Evolutionary conservation across 208 protist species (phyloP).

Genomic region (Trypanosoma theileri): DNA sequence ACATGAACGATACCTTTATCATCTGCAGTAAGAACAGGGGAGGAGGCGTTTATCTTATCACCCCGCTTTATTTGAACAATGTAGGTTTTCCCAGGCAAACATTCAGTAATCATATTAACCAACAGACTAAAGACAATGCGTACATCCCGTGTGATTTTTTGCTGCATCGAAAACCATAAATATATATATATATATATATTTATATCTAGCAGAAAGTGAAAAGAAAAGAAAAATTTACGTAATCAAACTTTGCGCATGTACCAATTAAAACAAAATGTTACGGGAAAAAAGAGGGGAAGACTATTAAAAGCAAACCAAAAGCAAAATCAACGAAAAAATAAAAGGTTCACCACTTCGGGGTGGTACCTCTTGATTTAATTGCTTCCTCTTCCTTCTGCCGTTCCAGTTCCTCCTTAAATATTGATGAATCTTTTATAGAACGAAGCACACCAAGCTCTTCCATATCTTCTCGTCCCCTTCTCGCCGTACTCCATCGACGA

Average conservation of each 20-base stretch:
- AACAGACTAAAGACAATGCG: slow-evolving; percentile 21
- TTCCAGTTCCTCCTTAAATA: slow-evolving; percentile 35
- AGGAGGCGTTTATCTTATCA: slow-evolving; percentile 22
- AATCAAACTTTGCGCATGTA: no score
- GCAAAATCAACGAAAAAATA: no score
- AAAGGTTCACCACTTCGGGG: slow-evolving; percentile 45
- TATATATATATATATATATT: slow-evolving; percentile 6
- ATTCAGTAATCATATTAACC: slow-evolving; percentile 32
- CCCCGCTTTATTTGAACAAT: slow-evolving; percentile 20
- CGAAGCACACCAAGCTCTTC: slow-evolving; percentile 46
- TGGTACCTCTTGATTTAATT: slow-evolving; percentile 37
- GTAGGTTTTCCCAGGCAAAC: slow-evolving; percentile 11
- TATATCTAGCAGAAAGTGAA: background rate
- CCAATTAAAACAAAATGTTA: no score
- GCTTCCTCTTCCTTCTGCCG: slow-evolving; percentile 20
- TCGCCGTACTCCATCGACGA: slow-evolving; percentile 49
- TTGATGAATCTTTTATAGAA: slow-evolving; percentile 20
- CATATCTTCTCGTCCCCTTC: slow-evolving; percentile 35
- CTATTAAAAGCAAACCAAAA: no score
- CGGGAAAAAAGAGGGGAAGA: no score
- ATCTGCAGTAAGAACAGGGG: slow-evolving; percentile 9
- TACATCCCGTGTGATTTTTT: slow-evolving; percentile 21
- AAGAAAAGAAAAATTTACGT: background rate
- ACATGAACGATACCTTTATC: slow-evolving; percentile 1
- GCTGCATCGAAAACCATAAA: slow-evolving; percentile 14